phyloP scores from a whole-genome alignment of 2,329 filamentous ascomycete species.

The Torrubiellomyces zombiae region DNA sequence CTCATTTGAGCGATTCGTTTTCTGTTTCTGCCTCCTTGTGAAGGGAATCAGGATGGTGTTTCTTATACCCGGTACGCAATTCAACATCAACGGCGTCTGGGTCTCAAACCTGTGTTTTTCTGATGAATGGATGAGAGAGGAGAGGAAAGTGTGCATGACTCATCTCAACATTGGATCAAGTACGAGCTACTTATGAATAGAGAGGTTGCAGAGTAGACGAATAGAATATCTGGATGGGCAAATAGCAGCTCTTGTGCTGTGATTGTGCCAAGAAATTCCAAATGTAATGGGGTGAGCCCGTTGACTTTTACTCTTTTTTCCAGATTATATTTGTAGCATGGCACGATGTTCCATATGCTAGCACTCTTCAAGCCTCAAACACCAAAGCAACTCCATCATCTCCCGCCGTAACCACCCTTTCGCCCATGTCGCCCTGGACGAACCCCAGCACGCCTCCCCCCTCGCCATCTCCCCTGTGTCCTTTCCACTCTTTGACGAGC shows the following conservation, averaged over 20 bases:
- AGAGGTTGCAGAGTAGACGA: too few species aligned
- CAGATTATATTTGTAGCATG: conserved; percentile 3
- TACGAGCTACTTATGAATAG: too few species aligned
- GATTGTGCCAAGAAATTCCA: too few species aligned
- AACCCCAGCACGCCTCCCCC: conserved; percentile 83
- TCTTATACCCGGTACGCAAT: conserved; percentile 3
- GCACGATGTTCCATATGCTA: conserved; percentile 1
- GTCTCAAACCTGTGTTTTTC: too few species aligned
- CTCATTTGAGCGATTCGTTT: too few species aligned
- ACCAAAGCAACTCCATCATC: conserved; percentile 63
- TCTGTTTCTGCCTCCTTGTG: too few species aligned
- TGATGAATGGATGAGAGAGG: too few species aligned
- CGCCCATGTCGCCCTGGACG: conserved; percentile 61
- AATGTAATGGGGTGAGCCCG: too few species aligned
- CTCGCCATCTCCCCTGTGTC: conserved; percentile 70
- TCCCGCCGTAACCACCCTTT: conserved; percentile 71
- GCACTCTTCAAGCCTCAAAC: conserved; percentile 35
- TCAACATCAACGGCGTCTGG: conserved; percentile 9
- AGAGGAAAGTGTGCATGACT: conserved; percentile 6
- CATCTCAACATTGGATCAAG: conserved; percentile 9
- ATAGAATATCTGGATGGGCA: too few species aligned
- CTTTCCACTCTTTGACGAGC: conserved; percentile 74
- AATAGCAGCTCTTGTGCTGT: too few species aligned
- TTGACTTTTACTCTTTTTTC: too few species aligned
- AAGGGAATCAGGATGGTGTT: conserved; percentile 3